A percentile compares a stretch with the other conserved stretches of the same genome.
These are phyloP conservation scores for Yamadazyma kitorensis DNA, from an alignment of 805 yeast species.

Conservation along the genomic window DNA sequence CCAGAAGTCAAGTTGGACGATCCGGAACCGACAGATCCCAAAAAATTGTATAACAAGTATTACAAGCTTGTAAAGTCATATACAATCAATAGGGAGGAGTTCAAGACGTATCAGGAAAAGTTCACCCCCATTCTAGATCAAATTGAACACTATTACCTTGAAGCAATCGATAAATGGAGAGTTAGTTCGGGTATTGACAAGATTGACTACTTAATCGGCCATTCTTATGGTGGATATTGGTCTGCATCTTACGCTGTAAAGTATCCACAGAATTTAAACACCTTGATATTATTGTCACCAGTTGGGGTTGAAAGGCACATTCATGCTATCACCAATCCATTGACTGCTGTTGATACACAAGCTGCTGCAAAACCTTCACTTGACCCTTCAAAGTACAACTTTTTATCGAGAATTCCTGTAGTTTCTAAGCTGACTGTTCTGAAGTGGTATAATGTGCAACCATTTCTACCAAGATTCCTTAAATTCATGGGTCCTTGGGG, in stretches of 20 bases:
- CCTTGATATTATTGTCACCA: slow-evolving; percentile 65
- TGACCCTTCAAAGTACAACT: slow-evolving; percentile 43
- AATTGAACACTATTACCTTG: slow-evolving; percentile 56
- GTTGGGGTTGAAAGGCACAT: slow-evolving; percentile 75
- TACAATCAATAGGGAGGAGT: slow-evolving; percentile 23
- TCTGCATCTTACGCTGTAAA: slow-evolving; percentile 60
- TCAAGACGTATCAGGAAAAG: slow-evolving; percentile 27
- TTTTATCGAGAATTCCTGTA: slow-evolving; percentile 47
- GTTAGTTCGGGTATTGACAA: slow-evolving; percentile 42
- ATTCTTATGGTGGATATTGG: slow-evolving; percentile 78
- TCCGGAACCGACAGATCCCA: slow-evolving; percentile 22
- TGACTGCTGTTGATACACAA: background rate
- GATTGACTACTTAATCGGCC: slow-evolving; percentile 65
- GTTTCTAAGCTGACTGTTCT: slow-evolving; percentile 26
- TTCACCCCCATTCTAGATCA: slow-evolving; percentile 38
- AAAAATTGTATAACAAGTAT: slow-evolving; percentile 34
- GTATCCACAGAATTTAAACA: slow-evolving; percentile 52
- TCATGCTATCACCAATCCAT: slow-evolving; percentile 51
- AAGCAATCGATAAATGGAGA: slow-evolving; percentile 68
- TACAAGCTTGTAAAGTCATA: slow-evolving; percentile 38
- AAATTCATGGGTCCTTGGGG: slow-evolving; percentile 45
- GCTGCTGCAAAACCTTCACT: slow-evolving; percentile 37
- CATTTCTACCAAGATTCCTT: slow-evolving; percentile 47
- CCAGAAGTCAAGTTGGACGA: slow-evolving; percentile 27
- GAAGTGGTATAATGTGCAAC: slow-evolving; percentile 39